Base-by-base conservation (phyloP, 768 basidiomycete species). In the Panaeolus papilionaceus region DNA sequence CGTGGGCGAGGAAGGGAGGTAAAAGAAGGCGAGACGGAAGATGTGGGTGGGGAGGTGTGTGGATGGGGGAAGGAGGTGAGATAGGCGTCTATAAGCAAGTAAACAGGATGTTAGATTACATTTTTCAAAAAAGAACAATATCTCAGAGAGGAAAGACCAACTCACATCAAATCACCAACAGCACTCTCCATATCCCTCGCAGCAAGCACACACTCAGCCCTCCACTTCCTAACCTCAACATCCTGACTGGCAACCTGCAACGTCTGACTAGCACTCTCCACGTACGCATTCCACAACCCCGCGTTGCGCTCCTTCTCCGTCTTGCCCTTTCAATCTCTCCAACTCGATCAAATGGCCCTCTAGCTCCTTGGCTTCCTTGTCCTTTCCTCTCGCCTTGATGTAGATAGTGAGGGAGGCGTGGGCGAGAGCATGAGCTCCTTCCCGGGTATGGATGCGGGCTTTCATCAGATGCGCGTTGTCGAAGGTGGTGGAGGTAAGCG, bases 381-480 rank as follows among this genome's bases (percentile, higher is more conserved):
- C 81, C 3, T 9, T 33, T 3, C 33, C 54, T 28, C 84, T 82
- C 18, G 84, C 83, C 66, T 86, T 88, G 33, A 86, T 79, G 75
- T 91, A 96, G 8, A 76, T 68, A 64, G 83, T 83, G 12, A 97
- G 76, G 1, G 89, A 83, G 10, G 81, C 79, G 64, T 85, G 81
- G 0, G 93, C 94, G 2, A 85, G 82, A 0, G 79, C 73, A 73
- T 90, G 96, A n/a, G 87, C 81, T 3, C 95, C 96, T 9, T 96
- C 94, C 71, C 91, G 90, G 12, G 88, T 84, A 73, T 90, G 84
- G 67, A 98, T 93, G 69, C 92, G 90, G 0, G 94, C 94, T 78
- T 93, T 93, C 88, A 95, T 93, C 63, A 95, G 83, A 73, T 93
- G 84, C 4, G 96, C 96, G 73, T 89, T 86, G 71, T 92, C 89